Conservation (phyloP, 306 rosid genomes). For the Prunus davidiana region DNA sequence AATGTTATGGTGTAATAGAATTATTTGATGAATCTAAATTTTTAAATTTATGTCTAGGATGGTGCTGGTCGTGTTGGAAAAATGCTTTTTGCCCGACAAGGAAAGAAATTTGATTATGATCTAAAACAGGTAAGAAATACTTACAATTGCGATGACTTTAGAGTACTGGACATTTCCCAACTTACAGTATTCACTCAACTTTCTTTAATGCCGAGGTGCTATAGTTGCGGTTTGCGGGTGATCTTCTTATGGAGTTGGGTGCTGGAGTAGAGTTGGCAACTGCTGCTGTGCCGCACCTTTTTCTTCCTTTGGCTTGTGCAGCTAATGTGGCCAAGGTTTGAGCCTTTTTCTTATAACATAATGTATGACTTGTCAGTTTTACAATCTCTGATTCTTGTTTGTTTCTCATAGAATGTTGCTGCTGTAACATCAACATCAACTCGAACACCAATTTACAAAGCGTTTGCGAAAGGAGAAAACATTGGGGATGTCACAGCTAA, state of each 20-base stretch:
- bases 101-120: conserved; percentile 96
- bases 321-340: conserved; percentile 92
- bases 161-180: not conserved
- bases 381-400: conserved; percentile 22
- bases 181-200: conserved; percentile 9
- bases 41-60: conserved; percentile 46
- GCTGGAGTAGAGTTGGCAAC: conserved; percentile 94
- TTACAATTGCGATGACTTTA: not conserved
- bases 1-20: conserved; percentile 6
- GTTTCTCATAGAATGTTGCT: conserved; percentile 69
- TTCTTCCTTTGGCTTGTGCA: conserved; percentile 99
- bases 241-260: conserved; percentile 97
- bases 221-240: conserved; percentile 89
- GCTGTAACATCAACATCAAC: conserved; percentile 99
- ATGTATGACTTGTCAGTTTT: conserved; percentile 9
- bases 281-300: conserved; percentile 84
- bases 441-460: conserved; percentile 96
- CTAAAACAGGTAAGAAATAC: conserved; percentile 68
- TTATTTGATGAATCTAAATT: conserved; percentile 9
- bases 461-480: conserved; percentile 98
- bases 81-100: conserved; percentile 96
- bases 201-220: conserved; percentile 25
- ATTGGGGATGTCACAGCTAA: conserved; percentile 99
- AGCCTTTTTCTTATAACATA: not conserved
- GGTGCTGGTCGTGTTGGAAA: conserved; percentile 99